Base-by-base conservation (phyloP, 2,329 filamentous ascomycete genomes). In the Nemania abortiva region DNA sequence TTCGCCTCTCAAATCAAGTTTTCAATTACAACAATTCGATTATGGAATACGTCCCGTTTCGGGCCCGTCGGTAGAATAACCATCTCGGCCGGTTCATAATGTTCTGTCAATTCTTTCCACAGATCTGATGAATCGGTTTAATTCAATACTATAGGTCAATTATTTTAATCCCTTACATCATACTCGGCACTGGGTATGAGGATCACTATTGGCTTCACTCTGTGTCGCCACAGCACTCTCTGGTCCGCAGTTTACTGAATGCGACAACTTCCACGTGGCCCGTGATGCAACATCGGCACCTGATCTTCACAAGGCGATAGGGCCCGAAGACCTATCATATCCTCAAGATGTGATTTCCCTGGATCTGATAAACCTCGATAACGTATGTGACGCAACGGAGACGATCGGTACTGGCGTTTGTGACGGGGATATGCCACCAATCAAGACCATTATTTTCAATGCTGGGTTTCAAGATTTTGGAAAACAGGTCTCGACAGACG, bases 401-500 rank as follows among this genome's bases (percentile, higher is more conserved):
- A 24, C 22, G 2, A 70, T 73, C 45, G 73, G 74, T 22, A 54
- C 55, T 1, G 68, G 70, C 10, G 70, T 76, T 27, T 37, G 61
- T 2, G 62, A 49, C 11, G 70, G 59, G 20, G 70, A 78, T 1
- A 70, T 83, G 31, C 81, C 82, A 11, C 81, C 76, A 0, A 82
- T 84, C 61, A 22, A 79, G 75, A 11, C 37, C 1, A 74, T 84
- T 7, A 78, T 84, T 13, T 77, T 84, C 11, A 79, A 77, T 52
- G 78, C 77, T 2, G 78, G 71, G 1, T 79, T 67, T 64, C 37
- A 42, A 45, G 77, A 80, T 7, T 72, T 73, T 20, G 63, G 47
- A 18, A 45, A 66, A 18, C 37, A 15, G 11, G 9, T 13, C 6
- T 42, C 6, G 37, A 42, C 37, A 22, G 45, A 20, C 10, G 18